Percentiles rank a stretch among this genome's conserved stretches.
phyloP scores from a whole-genome alignment of 352 stramenopile species.

The Thraustotheca clavata region DNA sequence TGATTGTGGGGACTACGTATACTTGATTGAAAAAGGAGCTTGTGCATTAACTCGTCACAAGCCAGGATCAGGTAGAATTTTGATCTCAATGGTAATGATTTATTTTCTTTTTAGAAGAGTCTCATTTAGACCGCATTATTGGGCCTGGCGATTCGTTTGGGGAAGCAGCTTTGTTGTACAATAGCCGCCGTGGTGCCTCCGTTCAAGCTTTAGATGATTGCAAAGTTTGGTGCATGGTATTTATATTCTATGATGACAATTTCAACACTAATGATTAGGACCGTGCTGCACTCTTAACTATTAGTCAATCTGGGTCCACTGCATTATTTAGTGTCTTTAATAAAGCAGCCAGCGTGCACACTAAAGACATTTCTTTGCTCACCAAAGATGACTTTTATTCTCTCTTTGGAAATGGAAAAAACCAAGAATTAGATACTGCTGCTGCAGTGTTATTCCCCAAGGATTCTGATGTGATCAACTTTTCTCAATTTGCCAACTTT shows the following conservation, averaged over 20 bases:
- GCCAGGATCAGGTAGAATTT: constrained; percentile 26
- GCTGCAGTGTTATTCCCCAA: constrained; percentile 66
- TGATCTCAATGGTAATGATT: neutral
- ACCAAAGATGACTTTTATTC: constrained; percentile 10
- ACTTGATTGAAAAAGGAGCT: constrained; percentile 64
- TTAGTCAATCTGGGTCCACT: constrained; percentile 69
- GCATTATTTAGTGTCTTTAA: constrained; percentile 68
- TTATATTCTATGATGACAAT: neutral
- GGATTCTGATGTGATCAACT: constrained; percentile 66
- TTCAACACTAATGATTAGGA: constrained; percentile 24
- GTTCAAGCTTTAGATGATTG: constrained; percentile 77
- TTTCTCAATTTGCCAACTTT: constrained; percentile 85
- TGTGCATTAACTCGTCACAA: constrained; percentile 72
- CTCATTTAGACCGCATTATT: constrained; percentile 64
- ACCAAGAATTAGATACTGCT: constrained; percentile 27
- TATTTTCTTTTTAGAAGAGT: constrained; percentile 6
- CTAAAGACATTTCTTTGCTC: neutral
- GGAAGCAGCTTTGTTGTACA: constrained; percentile 95
- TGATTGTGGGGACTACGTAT: constrained; percentile 81
- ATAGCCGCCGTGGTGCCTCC: constrained; percentile 89
- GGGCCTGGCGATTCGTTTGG: constrained; percentile 83
- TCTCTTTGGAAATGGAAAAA: neutral
- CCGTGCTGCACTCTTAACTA: constrained; percentile 72
- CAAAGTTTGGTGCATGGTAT: constrained; percentile 89
- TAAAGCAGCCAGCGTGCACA: constrained; percentile 28